Base-by-base conservation (phyloP, 768 basidiomycete species). In the Chalciporus piperatus region DNA sequence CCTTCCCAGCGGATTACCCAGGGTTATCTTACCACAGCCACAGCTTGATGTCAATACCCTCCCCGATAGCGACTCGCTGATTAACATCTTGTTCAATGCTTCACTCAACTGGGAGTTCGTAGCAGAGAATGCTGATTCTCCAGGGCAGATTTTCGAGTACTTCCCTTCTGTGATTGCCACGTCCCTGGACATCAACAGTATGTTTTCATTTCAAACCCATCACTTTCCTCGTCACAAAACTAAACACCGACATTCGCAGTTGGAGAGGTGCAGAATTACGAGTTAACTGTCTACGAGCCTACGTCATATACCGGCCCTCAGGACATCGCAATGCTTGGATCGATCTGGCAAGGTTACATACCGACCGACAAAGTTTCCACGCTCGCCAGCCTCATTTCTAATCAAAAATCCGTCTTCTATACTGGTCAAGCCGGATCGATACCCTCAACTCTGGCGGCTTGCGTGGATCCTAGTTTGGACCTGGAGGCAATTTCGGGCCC, bases 81-180 rank as follows among this genome's bases (percentile, higher is more conserved):
- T 92, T 65, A 86, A 78, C 46, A 59, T 95, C 37, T 60, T 90
- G 54, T 87, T 92, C 67, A 76, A 82, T 4, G 60, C 52, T 1
- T 69, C 66, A 20, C 72, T 94, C 52, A 78, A 77, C 50, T 95
- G 92, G 92, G 17, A 58, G 0, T 90, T 84, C 57, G 87, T 93
- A 4, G 80, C 83, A 37, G 56, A 57, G 13, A 82, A 74, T 52
- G 52, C 69, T 8, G 73, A 84, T 48, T 78, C 88, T 1, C 75
- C 81, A 3, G 84, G 78, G 43, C 91, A 98, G 71, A 76, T 98
- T 39, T 89, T 98, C 62, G 81, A 79, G 12, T 86, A 76, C 61
- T 71, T 86, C 48, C 90, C 92, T 1, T 23, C 61, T 0, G 64
- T 84, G 49, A 58, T 87, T 47, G 54, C 72, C 25, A 60, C 63